Conservation (phyloP, 495 filamentous ascomycete species). For the Aspergillus mulundensis region DNA sequence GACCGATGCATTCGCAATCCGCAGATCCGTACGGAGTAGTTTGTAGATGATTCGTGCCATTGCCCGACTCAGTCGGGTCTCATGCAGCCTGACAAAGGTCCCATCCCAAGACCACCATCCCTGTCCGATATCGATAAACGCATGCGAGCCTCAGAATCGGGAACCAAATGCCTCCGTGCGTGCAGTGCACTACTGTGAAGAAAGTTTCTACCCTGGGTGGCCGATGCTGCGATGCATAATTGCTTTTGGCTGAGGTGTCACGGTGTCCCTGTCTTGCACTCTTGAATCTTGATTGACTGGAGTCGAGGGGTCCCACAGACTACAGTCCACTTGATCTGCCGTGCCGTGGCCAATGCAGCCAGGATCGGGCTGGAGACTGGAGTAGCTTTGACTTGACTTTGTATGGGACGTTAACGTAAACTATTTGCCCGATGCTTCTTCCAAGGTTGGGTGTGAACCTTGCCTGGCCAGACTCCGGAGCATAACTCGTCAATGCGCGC, state of each 20-base stretch:
- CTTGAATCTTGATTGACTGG: not conserved
- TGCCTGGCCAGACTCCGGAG: not conserved
- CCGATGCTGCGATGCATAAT: not conserved
- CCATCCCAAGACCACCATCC: not conserved
- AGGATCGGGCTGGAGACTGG: not conserved
- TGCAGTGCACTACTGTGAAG: not conserved
- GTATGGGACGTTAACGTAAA: not conserved
- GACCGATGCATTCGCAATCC: not conserved
- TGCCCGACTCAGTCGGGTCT: not conserved
- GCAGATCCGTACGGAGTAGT: not conserved
- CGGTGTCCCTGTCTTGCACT: not conserved
- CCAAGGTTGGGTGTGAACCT: not conserved
- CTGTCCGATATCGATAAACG: not conserved
- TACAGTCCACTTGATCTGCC: conserved; percentile 10
- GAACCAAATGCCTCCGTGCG: too few relatives aligned
- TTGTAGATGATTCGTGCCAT: not conserved
- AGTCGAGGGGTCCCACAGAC: not conserved
- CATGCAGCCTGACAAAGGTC: not conserved
- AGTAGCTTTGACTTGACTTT: not conserved
- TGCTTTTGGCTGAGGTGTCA: conserved; percentile 1
- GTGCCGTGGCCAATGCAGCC: conserved; percentile 1
- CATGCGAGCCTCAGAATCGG: not conserved
- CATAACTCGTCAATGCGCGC: not conserved
- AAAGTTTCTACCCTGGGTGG: not conserved
- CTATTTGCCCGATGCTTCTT: conserved; percentile 1